These are phyloP conservation scores for Sphagnum magellanicum DNA, from an alignment of 228 moss, liverwort and hornwort genomes.

Conservation along the genomic window DNA sequence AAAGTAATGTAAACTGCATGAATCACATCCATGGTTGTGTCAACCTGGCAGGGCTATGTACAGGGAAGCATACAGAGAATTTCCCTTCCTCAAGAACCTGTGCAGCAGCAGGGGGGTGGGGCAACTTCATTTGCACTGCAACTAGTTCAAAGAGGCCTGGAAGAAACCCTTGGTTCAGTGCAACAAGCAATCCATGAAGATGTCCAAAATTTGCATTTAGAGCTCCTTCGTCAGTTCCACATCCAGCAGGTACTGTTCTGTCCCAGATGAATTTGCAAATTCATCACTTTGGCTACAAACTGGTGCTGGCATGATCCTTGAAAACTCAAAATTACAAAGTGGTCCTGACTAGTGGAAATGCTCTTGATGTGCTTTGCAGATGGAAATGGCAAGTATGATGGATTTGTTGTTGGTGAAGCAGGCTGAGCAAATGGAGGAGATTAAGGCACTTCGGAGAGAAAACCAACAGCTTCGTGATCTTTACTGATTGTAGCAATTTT, in stretches of 20 bases:
- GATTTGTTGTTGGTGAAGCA: slow-evolving; percentile 72
- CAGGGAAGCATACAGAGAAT: slow-evolving; percentile 56
- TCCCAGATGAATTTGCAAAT: background rate
- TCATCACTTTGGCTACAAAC: background rate
- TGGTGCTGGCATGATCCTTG: background rate
- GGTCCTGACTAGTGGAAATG: background rate
- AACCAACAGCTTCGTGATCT: slow-evolving; percentile 87
- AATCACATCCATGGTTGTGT: no score
- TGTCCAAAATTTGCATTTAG: slow-evolving; percentile 92
- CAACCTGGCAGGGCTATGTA: slow-evolving; percentile 41
- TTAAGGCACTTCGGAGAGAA: slow-evolving; percentile 82
- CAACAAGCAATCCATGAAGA: slow-evolving; percentile 97
- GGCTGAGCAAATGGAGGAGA: slow-evolving; percentile 79
- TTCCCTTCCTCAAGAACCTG: slow-evolving; percentile 54
- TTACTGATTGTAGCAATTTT: slow-evolving; percentile 40
- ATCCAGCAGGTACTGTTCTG: slow-evolving; percentile 72
- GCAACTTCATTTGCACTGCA: slow-evolving; percentile 87
- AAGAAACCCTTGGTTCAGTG: slow-evolving; percentile 90
- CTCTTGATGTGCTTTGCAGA: slow-evolving; percentile 32
- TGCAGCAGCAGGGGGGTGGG: slow-evolving; percentile 56
- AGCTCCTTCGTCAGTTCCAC: slow-evolving; percentile 96
- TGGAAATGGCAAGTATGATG: slow-evolving; percentile 90
- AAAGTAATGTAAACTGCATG: no score
- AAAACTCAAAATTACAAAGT: background rate
- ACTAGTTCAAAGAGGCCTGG: slow-evolving; percentile 88